Base-by-base conservation (phyloP, 202 grass and related monocot species). In the Eragrostis tef region DNA sequence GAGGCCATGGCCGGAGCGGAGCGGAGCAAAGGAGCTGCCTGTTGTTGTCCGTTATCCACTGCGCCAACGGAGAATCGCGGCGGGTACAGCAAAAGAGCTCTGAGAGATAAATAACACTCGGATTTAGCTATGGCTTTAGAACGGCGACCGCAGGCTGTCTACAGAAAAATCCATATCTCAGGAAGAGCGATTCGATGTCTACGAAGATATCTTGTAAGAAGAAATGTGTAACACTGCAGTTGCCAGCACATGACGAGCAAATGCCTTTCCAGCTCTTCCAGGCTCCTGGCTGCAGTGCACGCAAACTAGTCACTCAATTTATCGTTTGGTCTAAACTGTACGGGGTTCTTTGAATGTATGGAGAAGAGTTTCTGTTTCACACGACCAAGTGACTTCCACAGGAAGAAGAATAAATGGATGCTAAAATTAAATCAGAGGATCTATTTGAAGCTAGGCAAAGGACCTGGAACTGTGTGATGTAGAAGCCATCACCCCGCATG, bases 381-480 rank as follows among this genome's bases (percentile, higher is more conserved):
- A 31, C 3, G 11, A 15, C 10, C 9, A 24, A 10, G 26, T 77
- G 41, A 25, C 10, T 34, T 10, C n/a, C 3, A 68, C 6, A 68
- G 6, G 15, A 72, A 6, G 9, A 51, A 61, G 9, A 60, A 21
- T 56, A 11, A 24, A 17, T 48, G 39, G 42, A 62, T 71, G 17
- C 67, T 24, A 45, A 20, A 61, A 71, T 7, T 7, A 61, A 8
- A 31, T 43, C 21, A 81, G 52, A 36, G 10, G 14, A 6, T 1
- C 53, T 7, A 5, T 36, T 7, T 11, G 53, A n/a, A 11, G 9
- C 48, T 0, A 10, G 46, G 16, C 5, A 41, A 73, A 19, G 49
- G 36, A 93, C 87, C 84, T 75, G 87, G 46, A 88, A 88, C 71
- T 90, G 90, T 11, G 22, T 82, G 52, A 90, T 72, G 72, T 93